phyloP scores from a whole-genome alignment of 1,139 yeast genomes.

The Hyphopichia buzzinii region DNA sequence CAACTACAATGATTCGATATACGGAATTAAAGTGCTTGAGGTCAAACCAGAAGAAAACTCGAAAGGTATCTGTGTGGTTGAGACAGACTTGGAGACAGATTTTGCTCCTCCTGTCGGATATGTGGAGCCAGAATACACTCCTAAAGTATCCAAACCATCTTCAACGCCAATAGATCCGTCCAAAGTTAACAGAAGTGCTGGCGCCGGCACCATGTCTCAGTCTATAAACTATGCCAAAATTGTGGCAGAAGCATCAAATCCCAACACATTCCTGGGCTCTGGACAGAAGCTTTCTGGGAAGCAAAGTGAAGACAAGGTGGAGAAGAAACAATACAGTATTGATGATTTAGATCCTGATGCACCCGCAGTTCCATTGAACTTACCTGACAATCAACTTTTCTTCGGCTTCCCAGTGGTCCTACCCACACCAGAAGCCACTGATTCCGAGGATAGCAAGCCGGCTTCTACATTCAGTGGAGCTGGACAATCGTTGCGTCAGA shows the following conservation, averaged over 20 bases:
- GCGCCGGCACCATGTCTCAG: constrained; percentile 78
- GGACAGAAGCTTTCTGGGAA: constrained; percentile 79
- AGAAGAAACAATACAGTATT: constrained; percentile 19
- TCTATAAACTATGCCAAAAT: constrained; percentile 67
- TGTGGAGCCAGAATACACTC: constrained; percentile 76
- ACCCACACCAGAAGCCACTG: constrained; percentile 51
- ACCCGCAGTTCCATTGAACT: constrained; percentile 66
- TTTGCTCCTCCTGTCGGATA: constrained; percentile 99
- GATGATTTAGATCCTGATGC: constrained; percentile 50
- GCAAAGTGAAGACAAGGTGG: constrained; percentile 13
- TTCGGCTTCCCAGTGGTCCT: constrained; percentile 89
- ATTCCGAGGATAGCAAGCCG: constrained; percentile 22
- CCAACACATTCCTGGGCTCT: constrained; percentile 50
- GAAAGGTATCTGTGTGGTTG: constrained; percentile 87
- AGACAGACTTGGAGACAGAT: constrained; percentile 94
- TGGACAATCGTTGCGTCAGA: constrained; percentile 72
- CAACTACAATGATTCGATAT: constrained; percentile 75
- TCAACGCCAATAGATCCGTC: constrained; percentile 34
- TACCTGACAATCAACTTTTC: constrained; percentile 85
- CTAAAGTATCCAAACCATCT: constrained; percentile 33
- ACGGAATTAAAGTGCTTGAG: constrained; percentile 81
- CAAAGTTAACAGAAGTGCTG: constrained; percentile 39
- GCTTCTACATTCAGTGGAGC: constrained; percentile 51
- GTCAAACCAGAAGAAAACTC: constrained; percentile 71
- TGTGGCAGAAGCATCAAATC: constrained; percentile 39